Conservation (phyloP, 805 yeast species). For the Candida easanensis region DNA sequence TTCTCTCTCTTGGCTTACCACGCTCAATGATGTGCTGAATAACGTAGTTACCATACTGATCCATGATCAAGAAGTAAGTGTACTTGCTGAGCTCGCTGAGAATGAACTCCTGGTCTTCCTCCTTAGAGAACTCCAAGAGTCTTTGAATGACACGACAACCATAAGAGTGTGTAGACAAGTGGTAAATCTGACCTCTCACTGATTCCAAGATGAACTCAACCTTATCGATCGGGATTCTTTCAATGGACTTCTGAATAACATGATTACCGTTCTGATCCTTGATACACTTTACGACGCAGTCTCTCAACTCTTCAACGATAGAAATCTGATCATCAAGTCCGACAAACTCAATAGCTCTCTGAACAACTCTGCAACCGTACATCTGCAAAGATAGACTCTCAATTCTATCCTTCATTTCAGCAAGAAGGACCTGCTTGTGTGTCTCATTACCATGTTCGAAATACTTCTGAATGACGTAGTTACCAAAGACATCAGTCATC, state of each 20-base stretch:
- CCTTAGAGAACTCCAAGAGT: constrained; percentile 72
- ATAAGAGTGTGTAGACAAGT: constrained; percentile 90
- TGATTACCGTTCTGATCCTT: constrained; percentile 98
- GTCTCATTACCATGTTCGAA: constrained; percentile 76
- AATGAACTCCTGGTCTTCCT: constrained; percentile 62
- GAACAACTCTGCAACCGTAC: constrained; percentile 98
- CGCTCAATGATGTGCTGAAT: constrained; percentile 92
- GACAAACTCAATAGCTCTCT: constrained; percentile 81
- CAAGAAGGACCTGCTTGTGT: constrained; percentile 68
- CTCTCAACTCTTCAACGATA: constrained; percentile 68
- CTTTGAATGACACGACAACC: constrained; percentile 98
- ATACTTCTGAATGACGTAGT: constrained; percentile 92
- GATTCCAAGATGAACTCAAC: constrained; percentile 73
- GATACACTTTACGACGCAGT: constrained; percentile 62
- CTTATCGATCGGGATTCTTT: constrained; percentile 68
- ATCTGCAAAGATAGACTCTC: constrained; percentile 80
- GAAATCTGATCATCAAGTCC: constrained; percentile 59
- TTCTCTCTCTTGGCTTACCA: constrained; percentile 63
- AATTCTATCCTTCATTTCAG: constrained; percentile 71
- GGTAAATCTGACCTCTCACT: constrained; percentile 68
- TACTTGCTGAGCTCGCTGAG: constrained; percentile 69
- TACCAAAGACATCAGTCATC: constrained; percentile 97
- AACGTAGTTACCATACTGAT: constrained; percentile 97
- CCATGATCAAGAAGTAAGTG: constrained; percentile 78
- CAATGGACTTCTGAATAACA: constrained; percentile 93